Evolutionary conservation across 352 stramenopile species (phyloP).

Genomic region (Phytophthora citricola): DNA sequence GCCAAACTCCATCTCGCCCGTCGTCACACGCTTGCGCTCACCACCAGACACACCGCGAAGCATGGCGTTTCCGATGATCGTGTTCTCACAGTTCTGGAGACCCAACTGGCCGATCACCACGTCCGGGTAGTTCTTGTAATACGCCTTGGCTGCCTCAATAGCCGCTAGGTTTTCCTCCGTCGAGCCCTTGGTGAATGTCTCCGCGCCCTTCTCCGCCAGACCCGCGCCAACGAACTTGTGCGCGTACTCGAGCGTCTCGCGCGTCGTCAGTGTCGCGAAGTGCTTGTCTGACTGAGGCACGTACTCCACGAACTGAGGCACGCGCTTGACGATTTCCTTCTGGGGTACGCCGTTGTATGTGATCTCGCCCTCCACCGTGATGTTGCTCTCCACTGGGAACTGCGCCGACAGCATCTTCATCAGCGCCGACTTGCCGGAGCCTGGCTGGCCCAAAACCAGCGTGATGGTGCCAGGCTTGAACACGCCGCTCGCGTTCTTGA

Average conservation of each 20-base stretch:
- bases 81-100: constrained; percentile 59
- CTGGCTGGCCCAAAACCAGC: constrained; percentile 9
- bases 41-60: constrained; percentile 70
- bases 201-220: constrained; percentile 28
- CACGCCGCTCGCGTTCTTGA: constrained; percentile 35
- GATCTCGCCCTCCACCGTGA: constrained; percentile 29
- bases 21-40: constrained; percentile 73
- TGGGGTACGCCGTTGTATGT: constrained; percentile 15
- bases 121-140: constrained; percentile 36
- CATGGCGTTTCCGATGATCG: constrained; percentile 64
- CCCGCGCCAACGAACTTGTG: constrained; percentile 29
- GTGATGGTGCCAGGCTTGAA: constrained; percentile 24
- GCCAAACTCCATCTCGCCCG: constrained; percentile 88
- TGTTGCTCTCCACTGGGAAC: constrained; percentile 25
- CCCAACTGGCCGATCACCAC: constrained; percentile 38
- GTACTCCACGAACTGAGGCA: constrained; percentile 39
- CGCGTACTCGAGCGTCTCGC: constrained; percentile 27
- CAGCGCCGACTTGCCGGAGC: constrained; percentile 18
- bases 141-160: constrained; percentile 25
- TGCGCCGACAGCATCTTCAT: constrained; percentile 37
- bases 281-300: constrained; percentile 35
- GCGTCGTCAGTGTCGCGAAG: constrained; percentile 40
- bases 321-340: constrained; percentile 16
- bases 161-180: constrained; percentile 23
- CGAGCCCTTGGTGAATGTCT: constrained; percentile 38